phyloP scores from a whole-genome alignment of 352 stramenopile genomes.

The Globisporangium ultimum region DNA sequence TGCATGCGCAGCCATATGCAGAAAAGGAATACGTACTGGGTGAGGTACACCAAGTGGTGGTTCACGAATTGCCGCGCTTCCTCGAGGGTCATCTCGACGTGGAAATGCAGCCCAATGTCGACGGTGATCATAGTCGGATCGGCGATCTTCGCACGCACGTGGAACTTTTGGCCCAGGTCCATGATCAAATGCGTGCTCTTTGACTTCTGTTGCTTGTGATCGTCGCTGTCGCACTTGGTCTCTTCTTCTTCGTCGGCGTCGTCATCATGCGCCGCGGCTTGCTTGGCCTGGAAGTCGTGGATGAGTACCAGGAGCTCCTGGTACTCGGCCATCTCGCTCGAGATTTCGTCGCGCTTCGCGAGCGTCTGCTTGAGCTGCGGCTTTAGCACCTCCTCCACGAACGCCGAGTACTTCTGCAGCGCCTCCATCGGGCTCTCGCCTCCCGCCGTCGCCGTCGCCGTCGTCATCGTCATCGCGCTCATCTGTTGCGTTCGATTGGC shows the following conservation, averaged over 20 bases:
- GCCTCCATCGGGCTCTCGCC: slow-evolving; percentile 11
- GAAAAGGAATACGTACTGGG: slow-evolving; percentile 30
- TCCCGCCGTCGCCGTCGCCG: not conserved
- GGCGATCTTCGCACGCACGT: slow-evolving; percentile 62
- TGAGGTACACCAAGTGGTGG: slow-evolving; percentile 45
- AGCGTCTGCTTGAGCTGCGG: slow-evolving; percentile 66
- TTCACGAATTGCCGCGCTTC: slow-evolving; percentile 60
- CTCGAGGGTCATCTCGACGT: slow-evolving; percentile 71
- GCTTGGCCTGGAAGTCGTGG: slow-evolving; percentile 23
- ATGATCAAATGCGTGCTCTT: slow-evolving; percentile 40
- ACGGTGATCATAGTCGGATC: slow-evolving; percentile 61
- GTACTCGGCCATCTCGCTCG: slow-evolving; percentile 57
- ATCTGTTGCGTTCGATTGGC: too few relatives aligned
- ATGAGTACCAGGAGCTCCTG: slow-evolving; percentile 46
- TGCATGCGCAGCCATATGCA: not conserved
- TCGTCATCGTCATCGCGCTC: slow-evolving; percentile 1
- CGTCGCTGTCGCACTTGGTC: not conserved
- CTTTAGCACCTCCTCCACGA: slow-evolving; percentile 68
- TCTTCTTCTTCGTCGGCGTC: slow-evolving; percentile 3
- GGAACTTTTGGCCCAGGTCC: slow-evolving; percentile 71
- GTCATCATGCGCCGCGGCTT: slow-evolving; percentile 8
- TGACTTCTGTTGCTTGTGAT: not conserved
- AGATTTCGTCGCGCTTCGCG: slow-evolving; percentile 41
- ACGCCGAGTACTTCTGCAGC: slow-evolving; percentile 59
- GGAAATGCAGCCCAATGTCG: slow-evolving; percentile 70